Conservation (phyloP, 768 basidiomycete species). For the Kwoniella pini region DNA sequence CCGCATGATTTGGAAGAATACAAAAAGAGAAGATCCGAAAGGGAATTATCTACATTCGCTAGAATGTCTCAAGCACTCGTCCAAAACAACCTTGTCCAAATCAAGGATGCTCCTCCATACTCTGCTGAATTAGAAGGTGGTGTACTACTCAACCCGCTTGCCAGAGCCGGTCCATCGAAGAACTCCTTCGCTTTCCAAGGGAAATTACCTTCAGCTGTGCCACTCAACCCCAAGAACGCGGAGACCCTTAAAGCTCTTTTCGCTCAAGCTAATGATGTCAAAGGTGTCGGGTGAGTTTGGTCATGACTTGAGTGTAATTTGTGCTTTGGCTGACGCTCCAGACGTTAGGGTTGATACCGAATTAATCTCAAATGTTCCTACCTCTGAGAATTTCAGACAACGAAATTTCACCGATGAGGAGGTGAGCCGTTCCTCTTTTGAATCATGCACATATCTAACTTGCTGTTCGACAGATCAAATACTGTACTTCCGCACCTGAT, state of each 20-base stretch:
- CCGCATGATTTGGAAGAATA: constrained; percentile 78
- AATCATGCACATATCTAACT: neutral
- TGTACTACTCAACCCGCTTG: constrained; percentile 88
- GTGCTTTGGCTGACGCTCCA: constrained; percentile 13
- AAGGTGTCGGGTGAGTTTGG: constrained; percentile 67
- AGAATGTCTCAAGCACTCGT: constrained; percentile 91
- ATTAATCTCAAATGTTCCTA: constrained; percentile 87
- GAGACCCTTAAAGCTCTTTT: constrained; percentile 65
- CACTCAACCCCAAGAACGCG: constrained; percentile 67
- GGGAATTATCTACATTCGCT: constrained; percentile 58
- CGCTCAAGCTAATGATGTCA: constrained; percentile 58
- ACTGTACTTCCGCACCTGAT: constrained; percentile 84
- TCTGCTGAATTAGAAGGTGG: constrained; percentile 77
- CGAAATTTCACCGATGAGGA: constrained; percentile 94
- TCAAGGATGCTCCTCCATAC: constrained; percentile 93
- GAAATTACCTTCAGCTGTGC: constrained; percentile 61
- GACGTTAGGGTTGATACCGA: constrained; percentile 60
- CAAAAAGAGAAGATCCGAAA: constrained; percentile 62
- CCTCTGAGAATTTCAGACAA: constrained; percentile 79
- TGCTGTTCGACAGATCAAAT: constrained; percentile 59
- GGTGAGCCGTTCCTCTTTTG: constrained; percentile 15
- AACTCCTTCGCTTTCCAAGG: constrained; percentile 73
- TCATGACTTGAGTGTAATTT: neutral
- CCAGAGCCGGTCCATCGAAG: constrained; percentile 79
- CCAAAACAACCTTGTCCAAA: constrained; percentile 84